Base-by-base conservation (phyloP, 2,329 filamentous ascomycete species). In the Aspergillus intermedius region DNA sequence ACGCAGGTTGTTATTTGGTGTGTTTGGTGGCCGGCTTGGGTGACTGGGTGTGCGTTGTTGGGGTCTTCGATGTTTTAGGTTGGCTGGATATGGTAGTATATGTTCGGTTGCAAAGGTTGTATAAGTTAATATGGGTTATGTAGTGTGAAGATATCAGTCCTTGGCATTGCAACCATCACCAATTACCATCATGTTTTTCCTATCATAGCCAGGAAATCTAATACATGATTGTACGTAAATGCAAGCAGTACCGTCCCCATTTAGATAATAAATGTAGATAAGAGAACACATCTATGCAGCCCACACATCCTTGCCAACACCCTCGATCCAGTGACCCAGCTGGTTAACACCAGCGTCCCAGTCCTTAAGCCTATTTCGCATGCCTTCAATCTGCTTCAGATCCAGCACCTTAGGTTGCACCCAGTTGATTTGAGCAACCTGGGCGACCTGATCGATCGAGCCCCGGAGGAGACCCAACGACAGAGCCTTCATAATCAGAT, bases 401-500 rank as follows among this genome's bases (percentile, higher is more conserved):
- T 97, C 93, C 58, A 98, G 74, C 28, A 98, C 91, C 80, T 97
- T 97, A 19, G 93, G 93, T 75, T 98, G 93, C 50, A 98, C 93
- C 93, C 93, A 98, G 63, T 91, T 91, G 72, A 98, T 96, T 66
- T 91, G 83, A 40, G 93, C 93, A 58, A 97, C 83, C 71, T 91
- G 86, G 43, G 89, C 89, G 28, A 98, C 93, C 74, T 98, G 91
- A 69, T 98, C 93, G 61, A 98, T 97, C 49, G 87, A 93, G 42
- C 93, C 93, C 58, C 86, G 82, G 58, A 98, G 75, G 59, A 98
- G 76, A 1, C 93, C 93, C 59, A 98, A 73, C 64, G 91, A 96
- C 61, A 98, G 74, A n/a, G 93, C 93, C 78, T 96, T 97, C 93
- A 98, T 98, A 62, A 98, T 87, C 55, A 98, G 75, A 69, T 97